These are phyloP conservation scores for Cadophora sp. DNA, from an alignment of 2,329 filamentous ascomycete genomes.

Conservation along the genomic window DNA sequence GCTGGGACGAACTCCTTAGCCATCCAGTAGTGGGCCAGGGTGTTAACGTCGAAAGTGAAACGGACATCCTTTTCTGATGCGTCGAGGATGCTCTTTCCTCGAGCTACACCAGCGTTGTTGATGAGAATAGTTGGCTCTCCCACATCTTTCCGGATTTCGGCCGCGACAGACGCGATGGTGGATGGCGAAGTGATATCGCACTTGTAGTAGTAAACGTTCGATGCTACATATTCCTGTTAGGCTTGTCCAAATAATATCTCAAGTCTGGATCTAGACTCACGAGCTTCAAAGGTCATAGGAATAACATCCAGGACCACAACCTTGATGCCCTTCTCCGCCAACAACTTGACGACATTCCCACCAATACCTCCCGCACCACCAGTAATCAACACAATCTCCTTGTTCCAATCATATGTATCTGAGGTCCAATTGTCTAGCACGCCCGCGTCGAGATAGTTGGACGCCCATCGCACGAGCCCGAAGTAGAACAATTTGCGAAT, in stretches of 20 bases:
- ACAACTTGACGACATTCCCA: conserved; percentile 64
- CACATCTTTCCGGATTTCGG: conserved; percentile 59
- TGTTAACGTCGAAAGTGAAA: conserved; percentile 75
- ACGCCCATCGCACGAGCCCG: conserved; percentile 57
- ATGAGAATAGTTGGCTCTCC: conserved; percentile 74
- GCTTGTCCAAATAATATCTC: background rate
- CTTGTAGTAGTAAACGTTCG: conserved; percentile 70
- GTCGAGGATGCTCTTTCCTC: conserved; percentile 66
- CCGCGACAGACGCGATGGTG: conserved; percentile 59
- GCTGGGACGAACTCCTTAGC: conserved; percentile 70
- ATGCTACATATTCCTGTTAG: conserved; percentile 45
- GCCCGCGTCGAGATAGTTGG: conserved; percentile 58
- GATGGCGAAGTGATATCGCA: conserved; percentile 71
- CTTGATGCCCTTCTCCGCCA: conserved; percentile 70
- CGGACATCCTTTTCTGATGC: conserved; percentile 63
- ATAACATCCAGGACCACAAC: conserved; percentile 77
- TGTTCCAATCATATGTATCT: conserved; percentile 68
- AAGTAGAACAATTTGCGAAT: conserved; percentile 61
- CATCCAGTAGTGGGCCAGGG: conserved; percentile 71
- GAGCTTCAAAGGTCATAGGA: conserved; percentile 44
- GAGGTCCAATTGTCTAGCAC: conserved; percentile 57
- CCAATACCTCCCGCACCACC: conserved; percentile 80
- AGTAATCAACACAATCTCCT: conserved; percentile 76
- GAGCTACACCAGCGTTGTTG: conserved; percentile 73
- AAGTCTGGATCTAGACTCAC: conserved; percentile 45